phyloP scores from a whole-genome alignment of 1,139 yeast species.

The Zygotorulaspora mrakii region DNA sequence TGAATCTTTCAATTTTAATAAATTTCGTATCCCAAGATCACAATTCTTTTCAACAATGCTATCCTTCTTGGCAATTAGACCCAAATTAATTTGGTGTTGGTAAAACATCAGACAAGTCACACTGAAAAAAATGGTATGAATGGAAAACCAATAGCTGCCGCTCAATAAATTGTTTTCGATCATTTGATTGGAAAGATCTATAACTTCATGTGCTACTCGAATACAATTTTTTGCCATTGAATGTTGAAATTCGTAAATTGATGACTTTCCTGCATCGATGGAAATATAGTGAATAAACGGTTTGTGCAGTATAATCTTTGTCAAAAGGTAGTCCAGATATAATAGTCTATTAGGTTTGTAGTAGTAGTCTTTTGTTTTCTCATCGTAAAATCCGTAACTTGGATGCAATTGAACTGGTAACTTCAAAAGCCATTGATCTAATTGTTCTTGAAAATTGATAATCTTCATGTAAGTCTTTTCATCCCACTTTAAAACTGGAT shows the following conservation, averaged over 20 bases:
- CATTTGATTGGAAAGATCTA: conserved; percentile 73
- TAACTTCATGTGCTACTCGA: conserved; percentile 74
- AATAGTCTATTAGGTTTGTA: conserved; percentile 60
- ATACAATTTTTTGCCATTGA: conserved; percentile 68
- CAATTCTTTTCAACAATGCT: conserved; percentile 65
- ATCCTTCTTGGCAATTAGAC: conserved; percentile 55
- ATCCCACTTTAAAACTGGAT: conserved; percentile 27
- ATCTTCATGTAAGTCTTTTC: conserved; percentile 39
- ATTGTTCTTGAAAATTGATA: conserved; percentile 57
- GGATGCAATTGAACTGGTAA: conserved; percentile 69
- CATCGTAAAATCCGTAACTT: conserved; percentile 39
- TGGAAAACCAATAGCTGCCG: conserved; percentile 88
- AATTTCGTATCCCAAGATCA: conserved; percentile 65
- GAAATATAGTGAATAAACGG: conserved; percentile 61
- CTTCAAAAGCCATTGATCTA: conserved; percentile 65
- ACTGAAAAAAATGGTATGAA: conserved; percentile 81
- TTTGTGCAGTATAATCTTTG: conserved; percentile 64
- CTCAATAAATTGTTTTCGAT: conserved; percentile 62
- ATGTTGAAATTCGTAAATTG: conserved; percentile 44
- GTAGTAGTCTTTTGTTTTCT: conserved; percentile 45
- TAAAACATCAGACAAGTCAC: conserved; percentile 79
- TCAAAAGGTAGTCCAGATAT: conserved; percentile 62
- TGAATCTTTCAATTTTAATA: conserved; percentile 61
- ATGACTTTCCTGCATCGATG: conserved; percentile 14
- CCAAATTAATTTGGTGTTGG: conserved; percentile 40